phyloP scores from a whole-genome alignment of 495 filamentous ascomycete genomes.

The Aspergillus ellipticus region DNA sequence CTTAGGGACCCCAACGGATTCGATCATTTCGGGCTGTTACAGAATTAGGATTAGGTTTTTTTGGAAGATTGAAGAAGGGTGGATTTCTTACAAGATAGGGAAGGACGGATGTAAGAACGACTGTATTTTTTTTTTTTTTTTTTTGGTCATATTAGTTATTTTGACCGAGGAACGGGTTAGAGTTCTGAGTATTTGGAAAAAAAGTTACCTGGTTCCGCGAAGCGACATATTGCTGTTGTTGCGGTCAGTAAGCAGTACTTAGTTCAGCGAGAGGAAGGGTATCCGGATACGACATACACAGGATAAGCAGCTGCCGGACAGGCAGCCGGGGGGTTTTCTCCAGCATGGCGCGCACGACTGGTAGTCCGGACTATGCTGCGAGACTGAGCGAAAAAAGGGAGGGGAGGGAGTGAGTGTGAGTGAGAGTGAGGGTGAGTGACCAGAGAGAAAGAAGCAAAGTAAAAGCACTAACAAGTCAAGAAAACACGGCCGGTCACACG shows the following conservation, averaged over 20 bases:
- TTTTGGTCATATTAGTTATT: slow-evolving; percentile 7
- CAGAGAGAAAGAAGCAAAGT: not conserved
- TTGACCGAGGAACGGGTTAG: not conserved
- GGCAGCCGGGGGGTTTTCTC: slow-evolving; percentile 41
- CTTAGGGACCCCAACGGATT: slow-evolving; percentile 68
- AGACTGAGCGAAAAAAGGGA: slow-evolving; percentile 8
- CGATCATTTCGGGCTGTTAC: slow-evolving; percentile 85
- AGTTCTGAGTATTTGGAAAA: no score
- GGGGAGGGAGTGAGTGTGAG: slow-evolving; percentile 2
- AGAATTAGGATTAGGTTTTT: no score
- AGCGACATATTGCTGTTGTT: slow-evolving; percentile 57
- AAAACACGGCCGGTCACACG: slow-evolving; percentile 5
- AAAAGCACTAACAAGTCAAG: slow-evolving; percentile 7
- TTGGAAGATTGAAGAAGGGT: no score
- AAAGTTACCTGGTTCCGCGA: slow-evolving; percentile 79
- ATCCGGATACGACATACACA: slow-evolving; percentile 51
- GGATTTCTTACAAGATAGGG: slow-evolving; percentile 83
- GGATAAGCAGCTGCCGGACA: slow-evolving; percentile 53
- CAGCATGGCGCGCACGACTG: slow-evolving; percentile 13
- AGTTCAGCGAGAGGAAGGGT: not conserved
- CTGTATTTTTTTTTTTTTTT: no score
- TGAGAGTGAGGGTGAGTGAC: no score
- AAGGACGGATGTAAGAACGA: slow-evolving; percentile 79
- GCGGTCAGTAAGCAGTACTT: not conserved
- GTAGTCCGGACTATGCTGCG: not conserved